Conservation (phyloP, 805 yeast species). For the Ogataea methylovora region DNA sequence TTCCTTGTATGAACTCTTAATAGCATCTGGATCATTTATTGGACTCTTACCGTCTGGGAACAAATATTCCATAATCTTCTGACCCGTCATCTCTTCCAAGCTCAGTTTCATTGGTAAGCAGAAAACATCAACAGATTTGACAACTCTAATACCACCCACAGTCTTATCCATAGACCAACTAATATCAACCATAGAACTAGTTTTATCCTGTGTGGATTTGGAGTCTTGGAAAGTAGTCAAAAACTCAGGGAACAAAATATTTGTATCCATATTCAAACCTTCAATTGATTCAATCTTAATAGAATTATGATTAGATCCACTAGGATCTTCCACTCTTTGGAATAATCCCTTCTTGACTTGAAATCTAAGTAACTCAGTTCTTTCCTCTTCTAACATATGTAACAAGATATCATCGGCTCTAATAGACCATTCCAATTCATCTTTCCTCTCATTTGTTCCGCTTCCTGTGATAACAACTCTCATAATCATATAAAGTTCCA, state of each 20-base stretch:
- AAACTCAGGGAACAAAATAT: constrained; percentile 62
- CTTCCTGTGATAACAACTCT: constrained; percentile 26
- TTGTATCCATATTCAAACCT: constrained; percentile 54
- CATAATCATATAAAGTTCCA: constrained; percentile 38
- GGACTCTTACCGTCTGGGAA: constrained; percentile 39
- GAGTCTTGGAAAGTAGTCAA: constrained; percentile 41
- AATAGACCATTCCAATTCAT: constrained; percentile 47
- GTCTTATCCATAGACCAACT: constrained; percentile 79
- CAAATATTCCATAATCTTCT: constrained; percentile 55
- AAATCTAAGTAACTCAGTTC: constrained; percentile 63
- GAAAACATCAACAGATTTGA: constrained; percentile 53
- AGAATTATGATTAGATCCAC: constrained; percentile 59
- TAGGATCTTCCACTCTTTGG: constrained; percentile 52
- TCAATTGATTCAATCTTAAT: constrained; percentile 56
- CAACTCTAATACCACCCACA: constrained; percentile 85
- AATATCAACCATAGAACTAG: constrained; percentile 32
- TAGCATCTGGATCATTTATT: not conserved
- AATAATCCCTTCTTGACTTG: constrained; percentile 56
- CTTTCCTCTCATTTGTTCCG: constrained; percentile 18
- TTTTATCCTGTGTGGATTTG: constrained; percentile 4
- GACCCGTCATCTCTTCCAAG: constrained; percentile 65
- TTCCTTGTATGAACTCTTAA: not conserved
- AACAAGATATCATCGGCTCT: constrained; percentile 63
- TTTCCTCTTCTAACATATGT: constrained; percentile 55
- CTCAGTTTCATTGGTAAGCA: constrained; percentile 65